Percentiles rank a stretch among this genome's conserved stretches.
These are phyloP conservation scores for Stentor coeruleus DNA, from an alignment of 73 alveolate species.

Conservation along the genomic window DNA sequence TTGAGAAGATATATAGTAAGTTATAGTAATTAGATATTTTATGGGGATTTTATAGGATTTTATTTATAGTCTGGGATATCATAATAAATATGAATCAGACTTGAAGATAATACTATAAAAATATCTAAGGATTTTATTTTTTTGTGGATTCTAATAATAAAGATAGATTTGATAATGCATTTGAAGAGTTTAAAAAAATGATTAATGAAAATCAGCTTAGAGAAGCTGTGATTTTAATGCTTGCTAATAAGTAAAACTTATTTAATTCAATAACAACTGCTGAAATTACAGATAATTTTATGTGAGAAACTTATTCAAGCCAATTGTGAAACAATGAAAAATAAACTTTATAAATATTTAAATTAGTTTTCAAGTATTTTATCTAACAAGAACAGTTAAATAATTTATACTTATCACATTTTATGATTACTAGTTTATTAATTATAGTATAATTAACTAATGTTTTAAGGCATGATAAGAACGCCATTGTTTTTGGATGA, in stretches of 20 bases:
- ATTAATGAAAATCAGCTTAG: not conserved
- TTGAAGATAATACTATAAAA: not conserved
- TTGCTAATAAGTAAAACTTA: not conserved
- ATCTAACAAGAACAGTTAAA: not conserved
- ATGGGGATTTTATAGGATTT: too few species aligned
- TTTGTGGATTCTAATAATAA: not conserved
- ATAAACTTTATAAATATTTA: too few species aligned
- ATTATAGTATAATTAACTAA: too few species aligned
- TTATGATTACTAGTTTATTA: too few species aligned
- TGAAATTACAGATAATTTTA: not conserved
- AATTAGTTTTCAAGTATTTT: not conserved
- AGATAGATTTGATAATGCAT: not conserved
- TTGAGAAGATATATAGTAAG: too few species aligned
- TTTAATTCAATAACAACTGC: too few species aligned
- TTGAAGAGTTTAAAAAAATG: not conserved
- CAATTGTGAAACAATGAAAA: not conserved
- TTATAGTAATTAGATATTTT: too few species aligned
- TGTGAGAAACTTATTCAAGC: not conserved
- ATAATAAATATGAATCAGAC: too few species aligned
- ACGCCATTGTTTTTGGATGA: slow-evolving; percentile 4
- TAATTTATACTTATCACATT: not conserved
- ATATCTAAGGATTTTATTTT: not conserved
- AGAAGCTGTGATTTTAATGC: not conserved
- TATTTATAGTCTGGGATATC: too few species aligned
- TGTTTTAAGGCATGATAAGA: too few species aligned